These are phyloP conservation scores for Candida ortonii DNA, from an alignment of 805 yeast species.

Conservation along the genomic window DNA sequence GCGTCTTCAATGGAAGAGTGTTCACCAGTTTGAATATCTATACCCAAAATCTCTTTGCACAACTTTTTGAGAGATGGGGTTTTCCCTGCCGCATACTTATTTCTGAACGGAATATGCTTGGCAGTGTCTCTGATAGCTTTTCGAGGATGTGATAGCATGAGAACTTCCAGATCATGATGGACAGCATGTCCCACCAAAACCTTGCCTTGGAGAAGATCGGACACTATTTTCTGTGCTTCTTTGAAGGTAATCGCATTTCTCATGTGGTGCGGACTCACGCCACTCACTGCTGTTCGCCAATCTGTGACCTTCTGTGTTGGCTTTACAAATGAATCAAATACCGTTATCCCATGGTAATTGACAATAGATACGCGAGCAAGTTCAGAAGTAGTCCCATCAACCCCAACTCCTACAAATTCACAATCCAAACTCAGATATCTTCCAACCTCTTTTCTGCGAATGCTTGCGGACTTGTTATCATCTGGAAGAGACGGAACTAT, in stretches of 20 bases:
- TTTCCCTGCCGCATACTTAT: conserved; percentile 57
- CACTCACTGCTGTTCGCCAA: conserved; percentile 93
- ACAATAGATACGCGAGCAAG: conserved; percentile 87
- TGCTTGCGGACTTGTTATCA: conserved; percentile 6
- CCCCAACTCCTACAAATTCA: conserved; percentile 91
- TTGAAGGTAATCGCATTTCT: conserved; percentile 60
- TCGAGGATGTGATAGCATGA: conserved; percentile 66
- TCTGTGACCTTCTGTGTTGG: conserved; percentile 78
- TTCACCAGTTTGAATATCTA: conserved; percentile 66
- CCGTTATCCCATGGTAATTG: conserved; percentile 69
- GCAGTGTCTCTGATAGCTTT: conserved; percentile 72
- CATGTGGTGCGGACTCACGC: conserved; percentile 72
- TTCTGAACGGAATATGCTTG: conserved; percentile 53
- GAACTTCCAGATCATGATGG: conserved; percentile 69
- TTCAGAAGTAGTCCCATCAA: conserved; percentile 64
- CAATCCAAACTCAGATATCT: conserved; percentile 83
- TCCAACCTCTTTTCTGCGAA: conserved; percentile 49
- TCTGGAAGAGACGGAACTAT: conserved; percentile 3
- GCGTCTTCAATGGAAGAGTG: conserved; percentile 94
- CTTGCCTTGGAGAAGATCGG: conserved; percentile 50
- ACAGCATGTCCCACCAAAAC: conserved; percentile 84
- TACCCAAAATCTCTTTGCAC: conserved; percentile 50
- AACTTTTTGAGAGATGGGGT: conserved; percentile 72
- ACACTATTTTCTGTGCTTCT: conserved; percentile 59
- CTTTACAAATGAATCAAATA: conserved; percentile 71